Conservation (phyloP, 306 rosid species). For the Hippophae rhamnoides region DNA sequence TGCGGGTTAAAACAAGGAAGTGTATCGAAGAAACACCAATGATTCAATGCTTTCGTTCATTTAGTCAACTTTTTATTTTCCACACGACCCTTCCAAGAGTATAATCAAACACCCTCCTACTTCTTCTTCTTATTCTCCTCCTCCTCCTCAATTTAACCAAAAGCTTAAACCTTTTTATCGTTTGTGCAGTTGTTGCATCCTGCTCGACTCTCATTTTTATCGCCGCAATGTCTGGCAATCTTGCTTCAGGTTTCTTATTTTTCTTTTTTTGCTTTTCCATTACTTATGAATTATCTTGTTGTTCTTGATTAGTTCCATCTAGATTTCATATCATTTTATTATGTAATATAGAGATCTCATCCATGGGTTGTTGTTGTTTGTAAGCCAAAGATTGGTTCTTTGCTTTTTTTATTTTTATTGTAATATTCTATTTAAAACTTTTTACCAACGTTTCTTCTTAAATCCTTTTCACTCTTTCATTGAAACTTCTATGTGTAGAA, state of each 20-base stretch:
- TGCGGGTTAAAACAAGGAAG: too few relatives aligned
- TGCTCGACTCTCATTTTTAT: constrained; percentile 26
- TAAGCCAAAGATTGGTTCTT: constrained; percentile 32
- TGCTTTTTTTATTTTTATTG: constrained; percentile 1
- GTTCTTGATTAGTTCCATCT: neutral
- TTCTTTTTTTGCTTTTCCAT: constrained; percentile 13
- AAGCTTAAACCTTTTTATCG: constrained; percentile 17
- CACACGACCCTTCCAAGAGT: constrained; percentile 9
- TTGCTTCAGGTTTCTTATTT: constrained; percentile 41
- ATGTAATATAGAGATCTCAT: neutral
- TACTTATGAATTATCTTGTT: neutral
- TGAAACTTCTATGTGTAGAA: neutral
- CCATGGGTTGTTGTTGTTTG: constrained; percentile 21
- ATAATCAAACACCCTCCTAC: constrained; percentile 28
- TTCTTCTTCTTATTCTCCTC: constrained; percentile 8
- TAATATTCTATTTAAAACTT: constrained; percentile 10
- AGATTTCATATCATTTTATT: constrained; percentile 1
- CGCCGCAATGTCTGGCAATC: constrained; percentile 37
- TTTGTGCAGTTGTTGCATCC: constrained; percentile 10
- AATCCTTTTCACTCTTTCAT: neutral
- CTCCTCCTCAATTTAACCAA: neutral
- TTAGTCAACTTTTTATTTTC: neutral
- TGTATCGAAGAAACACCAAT: too few relatives aligned
- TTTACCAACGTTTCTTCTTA: constrained; percentile 6
- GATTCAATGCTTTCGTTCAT: too few relatives aligned